Evolutionary conservation across 202 grass and related monocot genomes (phyloP).

Genomic region (Carex arenaria): DNA sequence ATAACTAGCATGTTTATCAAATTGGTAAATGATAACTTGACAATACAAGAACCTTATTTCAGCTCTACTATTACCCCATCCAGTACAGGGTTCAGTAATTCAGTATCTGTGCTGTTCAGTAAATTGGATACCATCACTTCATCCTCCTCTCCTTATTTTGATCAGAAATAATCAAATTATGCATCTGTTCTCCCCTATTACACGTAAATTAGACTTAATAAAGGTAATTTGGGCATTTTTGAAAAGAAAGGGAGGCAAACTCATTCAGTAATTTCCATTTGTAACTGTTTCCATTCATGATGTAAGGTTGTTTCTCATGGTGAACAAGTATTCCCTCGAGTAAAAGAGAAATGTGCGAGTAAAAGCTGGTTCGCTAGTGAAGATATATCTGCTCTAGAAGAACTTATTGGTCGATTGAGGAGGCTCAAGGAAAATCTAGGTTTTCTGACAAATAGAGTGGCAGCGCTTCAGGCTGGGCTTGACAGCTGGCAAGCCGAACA

Average conservation of each 20-base stretch:
- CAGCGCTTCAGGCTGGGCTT: conserved; percentile 85
- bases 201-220: not conserved
- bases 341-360: conserved; percentile 79
- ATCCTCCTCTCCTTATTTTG: not conserved
- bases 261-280: not conserved
- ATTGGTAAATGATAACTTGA: not conserved
- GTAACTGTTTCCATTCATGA: conserved; percentile 5
- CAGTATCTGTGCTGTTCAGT: not conserved
- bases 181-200: not conserved
- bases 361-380: conserved; percentile 74
- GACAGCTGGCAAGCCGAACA: conserved; percentile 98
- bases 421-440: conserved; percentile 94
- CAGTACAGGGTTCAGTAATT: not conserved
- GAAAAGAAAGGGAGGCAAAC: not conserved
- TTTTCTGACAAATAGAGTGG: conserved; percentile 82
- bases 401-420: conserved; percentile 75
- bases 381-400: conserved; percentile 69
- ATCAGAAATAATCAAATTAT: not conserved
- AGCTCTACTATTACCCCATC: not conserved
- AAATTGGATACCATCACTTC: not conserved
- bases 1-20: not conserved
- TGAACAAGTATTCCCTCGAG: conserved; percentile 87
- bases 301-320: conserved; percentile 86
- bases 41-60: not conserved
- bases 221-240: not conserved